Percentiles rank a stretch among this genome's conserved stretches.
These are phyloP conservation scores for Clavariopsis aquatica DNA, from an alignment of 495 filamentous ascomycete species.

Conservation along the genomic window DNA sequence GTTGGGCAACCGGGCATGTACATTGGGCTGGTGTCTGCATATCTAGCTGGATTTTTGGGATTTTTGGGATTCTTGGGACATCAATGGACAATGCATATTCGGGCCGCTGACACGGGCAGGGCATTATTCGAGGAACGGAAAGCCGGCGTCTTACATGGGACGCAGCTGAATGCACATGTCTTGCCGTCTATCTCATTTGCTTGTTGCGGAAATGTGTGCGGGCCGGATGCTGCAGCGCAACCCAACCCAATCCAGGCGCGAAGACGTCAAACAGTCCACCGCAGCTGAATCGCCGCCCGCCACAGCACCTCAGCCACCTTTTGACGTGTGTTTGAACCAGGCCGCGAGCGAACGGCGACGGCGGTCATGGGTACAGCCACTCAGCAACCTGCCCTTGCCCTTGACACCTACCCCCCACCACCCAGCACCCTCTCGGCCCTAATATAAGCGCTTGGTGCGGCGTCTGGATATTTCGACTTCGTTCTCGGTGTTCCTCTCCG, in stretches of 20 bases:
- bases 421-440: conserved; percentile 1
- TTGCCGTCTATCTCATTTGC: neutral
- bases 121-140: neutral
- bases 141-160: neutral
- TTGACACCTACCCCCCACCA: conserved; percentile 15
- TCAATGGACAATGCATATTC: neutral
- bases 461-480: neutral
- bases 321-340: conserved; percentile 4
- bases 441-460: conserved; percentile 17
- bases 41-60: neutral
- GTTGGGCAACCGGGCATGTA: neutral
- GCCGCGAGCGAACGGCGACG: conserved; percentile 9
- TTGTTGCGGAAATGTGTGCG: neutral
- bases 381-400: neutral
- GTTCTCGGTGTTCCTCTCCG: neutral
- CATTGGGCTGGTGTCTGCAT: neutral
- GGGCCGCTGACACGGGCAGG: neutral
- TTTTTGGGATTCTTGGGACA: neutral
- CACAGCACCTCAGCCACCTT: conserved; percentile 3
- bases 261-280: neutral
- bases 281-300: conserved; percentile 1
- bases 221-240: neutral
- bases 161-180: neutral
- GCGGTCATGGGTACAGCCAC: conserved; percentile 17
- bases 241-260: neutral